Percentiles rank a stretch among this genome's conserved stretches.
phyloP scores from a whole-genome alignment of 2,329 filamentous ascomycete genomes.

The Lanzia echinophila region DNA sequence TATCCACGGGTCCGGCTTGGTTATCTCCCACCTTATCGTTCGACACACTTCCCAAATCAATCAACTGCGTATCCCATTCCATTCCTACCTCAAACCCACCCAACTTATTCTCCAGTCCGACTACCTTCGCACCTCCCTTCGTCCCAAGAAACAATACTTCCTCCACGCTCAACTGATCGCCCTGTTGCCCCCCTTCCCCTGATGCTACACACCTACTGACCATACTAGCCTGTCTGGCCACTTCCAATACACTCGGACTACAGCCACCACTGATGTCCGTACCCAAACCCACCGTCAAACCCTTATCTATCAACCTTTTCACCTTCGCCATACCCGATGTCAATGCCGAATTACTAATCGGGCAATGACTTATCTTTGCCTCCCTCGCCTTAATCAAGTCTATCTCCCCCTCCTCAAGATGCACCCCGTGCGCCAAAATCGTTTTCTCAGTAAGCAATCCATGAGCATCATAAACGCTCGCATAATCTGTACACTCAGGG shows the following conservation, averaged over 20 bases:
- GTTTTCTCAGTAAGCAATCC: constrained; percentile 66
- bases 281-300: constrained; percentile 75
- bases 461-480: constrained; percentile 69
- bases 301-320: constrained; percentile 64
- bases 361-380: constrained; percentile 76
- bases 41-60: constrained; percentile 49
- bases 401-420: constrained; percentile 60
- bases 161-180: constrained; percentile 68
- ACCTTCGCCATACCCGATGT: constrained; percentile 74
- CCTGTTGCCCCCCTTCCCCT: constrained; percentile 40
- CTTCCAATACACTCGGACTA: constrained; percentile 71
- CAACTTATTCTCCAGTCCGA: constrained; percentile 65
- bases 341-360: constrained; percentile 76
- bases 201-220: constrained; percentile 63
- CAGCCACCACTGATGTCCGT: constrained; percentile 91
- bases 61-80: constrained; percentile 85
- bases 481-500: constrained; percentile 57
- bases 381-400: constrained; percentile 52
- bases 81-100: constrained; percentile 81
- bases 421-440: constrained; percentile 79
- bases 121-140: constrained; percentile 73
- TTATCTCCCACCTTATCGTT: constrained; percentile 31
- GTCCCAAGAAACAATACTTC: constrained; percentile 86
- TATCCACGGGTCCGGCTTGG: constrained; percentile 63
- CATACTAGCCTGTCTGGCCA: constrained; percentile 73